These are phyloP conservation scores for Penicillium arizonense DNA, from an alignment of 495 filamentous ascomycete species.

Conservation along the genomic window DNA sequence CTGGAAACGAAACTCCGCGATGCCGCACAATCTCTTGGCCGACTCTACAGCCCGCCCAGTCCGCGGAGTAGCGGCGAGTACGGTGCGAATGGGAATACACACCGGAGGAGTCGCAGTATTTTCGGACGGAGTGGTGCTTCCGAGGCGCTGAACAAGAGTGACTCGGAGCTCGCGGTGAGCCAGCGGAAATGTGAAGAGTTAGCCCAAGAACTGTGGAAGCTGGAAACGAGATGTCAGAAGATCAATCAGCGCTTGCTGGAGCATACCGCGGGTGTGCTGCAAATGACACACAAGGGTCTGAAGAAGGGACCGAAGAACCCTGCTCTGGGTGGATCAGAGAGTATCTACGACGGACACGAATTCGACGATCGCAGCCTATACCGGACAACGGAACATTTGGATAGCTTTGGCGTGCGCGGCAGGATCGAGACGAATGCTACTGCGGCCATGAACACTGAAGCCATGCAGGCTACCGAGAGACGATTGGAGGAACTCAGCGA, in stretches of 20 bases:
- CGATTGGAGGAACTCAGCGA: constrained; percentile 72
- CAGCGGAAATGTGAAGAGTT: constrained; percentile 83
- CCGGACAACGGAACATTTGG: constrained; percentile 63
- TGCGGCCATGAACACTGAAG: constrained; percentile 24
- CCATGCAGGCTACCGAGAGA: constrained; percentile 59
- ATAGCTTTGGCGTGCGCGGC: constrained; percentile 46
- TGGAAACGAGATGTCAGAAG: constrained; percentile 70
- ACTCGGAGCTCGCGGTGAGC: constrained; percentile 71
- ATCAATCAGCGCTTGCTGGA: constrained; percentile 73
- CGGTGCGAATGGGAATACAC: constrained; percentile 26
- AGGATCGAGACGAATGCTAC: constrained; percentile 14
- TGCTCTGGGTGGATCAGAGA: constrained; percentile 67
- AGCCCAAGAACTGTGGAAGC: constrained; percentile 70
- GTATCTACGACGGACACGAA: constrained; percentile 58
- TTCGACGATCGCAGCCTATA: constrained; percentile 86
- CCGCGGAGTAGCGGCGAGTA: constrained; percentile 34
- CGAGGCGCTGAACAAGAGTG: constrained; percentile 51
- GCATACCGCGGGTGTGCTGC: constrained; percentile 88
- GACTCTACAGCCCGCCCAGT: constrained; percentile 64
- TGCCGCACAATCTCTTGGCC: constrained; percentile 80
- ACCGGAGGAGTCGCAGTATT: constrained; percentile 47
- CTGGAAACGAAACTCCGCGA: constrained; percentile 92
- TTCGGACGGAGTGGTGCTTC: constrained; percentile 39
- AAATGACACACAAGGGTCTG: constrained; percentile 74
- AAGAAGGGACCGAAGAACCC: constrained; percentile 45